Evolutionary conservation across 2,329 filamentous ascomycete species (phyloP).

Genomic region (Ascochyta fabae): DNA sequence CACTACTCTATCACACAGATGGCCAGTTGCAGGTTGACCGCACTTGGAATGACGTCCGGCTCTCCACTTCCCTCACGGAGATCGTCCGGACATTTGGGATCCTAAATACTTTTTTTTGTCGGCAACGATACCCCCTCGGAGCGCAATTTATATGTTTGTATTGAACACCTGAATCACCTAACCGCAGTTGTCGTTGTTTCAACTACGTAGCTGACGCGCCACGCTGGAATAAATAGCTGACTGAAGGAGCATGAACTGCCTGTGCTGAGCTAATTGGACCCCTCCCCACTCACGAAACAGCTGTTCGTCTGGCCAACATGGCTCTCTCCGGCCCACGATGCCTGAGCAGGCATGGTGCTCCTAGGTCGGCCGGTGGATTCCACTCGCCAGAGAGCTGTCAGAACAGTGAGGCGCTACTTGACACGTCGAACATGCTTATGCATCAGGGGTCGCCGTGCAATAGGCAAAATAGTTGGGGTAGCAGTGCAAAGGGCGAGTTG

Average conservation of each 20-base stretch:
- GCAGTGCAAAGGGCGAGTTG: neutral
- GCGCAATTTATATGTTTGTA: neutral
- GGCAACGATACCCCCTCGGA: neutral
- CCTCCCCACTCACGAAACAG: slow-evolving; percentile 7
- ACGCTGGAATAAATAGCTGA: slow-evolving; percentile 21
- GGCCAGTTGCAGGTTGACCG: neutral
- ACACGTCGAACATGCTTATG: neutral
- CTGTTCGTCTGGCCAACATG: slow-evolving; percentile 6
- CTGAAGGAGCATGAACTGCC: slow-evolving; percentile 2
- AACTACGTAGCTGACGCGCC: slow-evolving; percentile 20
- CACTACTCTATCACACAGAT: neutral
- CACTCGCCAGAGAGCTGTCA: slow-evolving; percentile 2
- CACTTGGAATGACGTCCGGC: slow-evolving; percentile 24
- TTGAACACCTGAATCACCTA: slow-evolving; percentile 11
- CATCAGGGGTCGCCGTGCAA: neutral
- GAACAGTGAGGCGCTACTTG: slow-evolving; percentile 3
- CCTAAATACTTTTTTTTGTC: slow-evolving; percentile 13
- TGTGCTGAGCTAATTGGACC: slow-evolving; percentile 7
- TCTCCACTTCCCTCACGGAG: slow-evolving; percentile 4
- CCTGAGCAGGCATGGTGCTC: slow-evolving; percentile 4
- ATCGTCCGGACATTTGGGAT: slow-evolving; percentile 9
- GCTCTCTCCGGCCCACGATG: slow-evolving; percentile 2
- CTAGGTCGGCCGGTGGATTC: slow-evolving; percentile 5
- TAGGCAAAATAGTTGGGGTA: neutral
- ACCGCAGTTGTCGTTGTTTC: slow-evolving; percentile 14